Conservation (phyloP, 164 flowering plant species). For the Aristolochia fimbriata region DNA sequence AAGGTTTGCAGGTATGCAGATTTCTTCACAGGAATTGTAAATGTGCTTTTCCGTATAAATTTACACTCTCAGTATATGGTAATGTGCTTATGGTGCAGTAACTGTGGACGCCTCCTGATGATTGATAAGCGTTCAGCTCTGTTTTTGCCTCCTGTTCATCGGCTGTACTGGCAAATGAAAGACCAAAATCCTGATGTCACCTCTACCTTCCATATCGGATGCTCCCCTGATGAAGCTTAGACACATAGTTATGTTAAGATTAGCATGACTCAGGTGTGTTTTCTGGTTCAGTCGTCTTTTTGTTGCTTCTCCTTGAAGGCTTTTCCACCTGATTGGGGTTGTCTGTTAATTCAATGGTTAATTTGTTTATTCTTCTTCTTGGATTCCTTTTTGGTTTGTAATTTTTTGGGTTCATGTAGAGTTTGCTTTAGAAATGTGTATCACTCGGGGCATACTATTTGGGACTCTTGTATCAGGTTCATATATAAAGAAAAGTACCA, state of each 20-base stretch:
- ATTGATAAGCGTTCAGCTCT: constrained; percentile 56
- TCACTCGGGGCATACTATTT: constrained; percentile 12
- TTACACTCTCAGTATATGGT: background rate
- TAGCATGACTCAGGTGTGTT: constrained; percentile 12
- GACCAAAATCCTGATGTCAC: constrained; percentile 23
- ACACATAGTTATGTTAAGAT: background rate
- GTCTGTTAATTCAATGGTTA: constrained; percentile 9
- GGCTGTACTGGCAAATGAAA: constrained; percentile 35
- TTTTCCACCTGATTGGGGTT: constrained; percentile 9
- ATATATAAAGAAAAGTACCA: background rate
- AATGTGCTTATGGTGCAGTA: constrained; percentile 37
- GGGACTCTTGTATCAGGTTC: background rate
- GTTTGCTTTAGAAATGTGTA: constrained; percentile 24
- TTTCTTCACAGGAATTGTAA: background rate
- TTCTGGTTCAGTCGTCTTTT: background rate
- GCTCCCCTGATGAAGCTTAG: constrained; percentile 47
- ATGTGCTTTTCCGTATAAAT: background rate
- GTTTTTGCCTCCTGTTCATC: constrained; percentile 67
- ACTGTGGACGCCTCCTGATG: constrained; percentile 54
- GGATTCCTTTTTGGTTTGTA: constrained; percentile 17
- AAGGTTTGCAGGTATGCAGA: constrained; percentile 62
- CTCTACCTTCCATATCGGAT: constrained; percentile 56
- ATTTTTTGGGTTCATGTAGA: constrained; percentile 31
- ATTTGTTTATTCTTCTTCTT: constrained; percentile 38
- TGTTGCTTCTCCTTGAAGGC: constrained; percentile 15